phyloP scores from a whole-genome alignment of 2,329 filamentous ascomycete species.

The Daldinia sp. region DNA sequence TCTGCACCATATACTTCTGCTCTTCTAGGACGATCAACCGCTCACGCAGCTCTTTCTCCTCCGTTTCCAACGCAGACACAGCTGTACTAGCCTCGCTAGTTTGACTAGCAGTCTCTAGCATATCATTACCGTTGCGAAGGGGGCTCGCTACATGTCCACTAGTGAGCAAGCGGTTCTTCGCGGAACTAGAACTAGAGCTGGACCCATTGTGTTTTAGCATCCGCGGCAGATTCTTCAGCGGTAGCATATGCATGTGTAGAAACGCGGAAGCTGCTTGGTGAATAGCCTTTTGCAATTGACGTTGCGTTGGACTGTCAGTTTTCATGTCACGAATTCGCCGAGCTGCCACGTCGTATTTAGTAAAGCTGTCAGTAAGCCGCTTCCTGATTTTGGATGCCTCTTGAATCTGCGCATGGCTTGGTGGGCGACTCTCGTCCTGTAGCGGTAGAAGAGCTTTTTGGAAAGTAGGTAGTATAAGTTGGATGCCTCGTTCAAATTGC shows the following conservation, averaged over 20 bases:
- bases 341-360: constrained; percentile 85
- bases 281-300: constrained; percentile 79
- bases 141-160: constrained; percentile 49
- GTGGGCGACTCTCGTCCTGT: constrained; percentile 63
- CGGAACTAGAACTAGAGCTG: constrained; percentile 49
- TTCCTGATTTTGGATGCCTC: constrained; percentile 92
- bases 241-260: constrained; percentile 89
- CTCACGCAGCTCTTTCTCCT: constrained; percentile 84
- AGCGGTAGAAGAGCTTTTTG: constrained; percentile 78
- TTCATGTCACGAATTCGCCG: constrained; percentile 82
- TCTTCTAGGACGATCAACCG: constrained; percentile 86
- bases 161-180: constrained; percentile 45
- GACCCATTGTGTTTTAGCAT: constrained; percentile 63
- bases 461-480: constrained; percentile 81
- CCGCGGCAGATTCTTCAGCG: constrained; percentile 77
- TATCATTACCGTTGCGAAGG: constrained; percentile 55
- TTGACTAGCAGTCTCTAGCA: constrained; percentile 59
- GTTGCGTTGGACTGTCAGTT: constrained; percentile 75
- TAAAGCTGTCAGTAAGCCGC: constrained; percentile 85
- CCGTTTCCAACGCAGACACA: constrained; percentile 72
- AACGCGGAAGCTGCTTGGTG: constrained; percentile 85
- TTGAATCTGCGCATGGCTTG: constrained; percentile 73
- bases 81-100: constrained; percentile 62
- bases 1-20: constrained; percentile 86
- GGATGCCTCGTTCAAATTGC: constrained; percentile 89